These are phyloP conservation scores for Lactifluus volemus DNA, from an alignment of 768 basidiomycete genomes.

Conservation along the genomic window DNA sequence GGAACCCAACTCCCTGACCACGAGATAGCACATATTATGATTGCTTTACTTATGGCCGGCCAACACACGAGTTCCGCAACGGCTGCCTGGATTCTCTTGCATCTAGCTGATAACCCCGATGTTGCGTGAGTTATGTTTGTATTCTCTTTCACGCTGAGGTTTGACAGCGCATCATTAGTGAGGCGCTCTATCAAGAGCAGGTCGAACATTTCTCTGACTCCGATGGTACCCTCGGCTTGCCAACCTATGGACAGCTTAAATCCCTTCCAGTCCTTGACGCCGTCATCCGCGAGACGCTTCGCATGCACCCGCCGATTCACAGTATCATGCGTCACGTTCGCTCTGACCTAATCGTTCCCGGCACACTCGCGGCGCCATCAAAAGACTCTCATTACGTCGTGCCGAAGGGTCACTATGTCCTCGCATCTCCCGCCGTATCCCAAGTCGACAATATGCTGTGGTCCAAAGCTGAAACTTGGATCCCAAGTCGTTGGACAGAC, in stretches of 20 bases:
- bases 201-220: slow-evolving; percentile 68
- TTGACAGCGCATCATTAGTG: slow-evolving; percentile 34
- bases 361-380: slow-evolving; percentile 68
- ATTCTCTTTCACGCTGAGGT: background rate
- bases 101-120: slow-evolving; percentile 68
- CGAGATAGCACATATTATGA: slow-evolving; percentile 97
- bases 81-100: slow-evolving; percentile 83
- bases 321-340: slow-evolving; percentile 91
- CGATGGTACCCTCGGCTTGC: slow-evolving; percentile 69
- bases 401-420: slow-evolving; percentile 82
- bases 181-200: slow-evolving; percentile 85
- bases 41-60: slow-evolving; percentile 97
- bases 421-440: slow-evolving; percentile 81
- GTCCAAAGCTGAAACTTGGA: slow-evolving; percentile 63
- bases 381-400: slow-evolving; percentile 72
- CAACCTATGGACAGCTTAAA: slow-evolving; percentile 83
- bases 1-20: slow-evolving; percentile 74
- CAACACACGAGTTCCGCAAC: slow-evolving; percentile 97
- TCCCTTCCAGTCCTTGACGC: slow-evolving; percentile 78
- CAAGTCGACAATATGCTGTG: slow-evolving; percentile 83
- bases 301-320: slow-evolving; percentile 93
- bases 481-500: slow-evolving; percentile 81
- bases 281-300: slow-evolving; percentile 88
- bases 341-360: slow-evolving; percentile 73
- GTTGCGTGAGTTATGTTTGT: slow-evolving; percentile 48